Evolutionary conservation across 495 filamentous ascomycete species (phyloP), one percentile per base, ranked within the genome.

Genomic region (Penicillium bialowiezense): DNA sequence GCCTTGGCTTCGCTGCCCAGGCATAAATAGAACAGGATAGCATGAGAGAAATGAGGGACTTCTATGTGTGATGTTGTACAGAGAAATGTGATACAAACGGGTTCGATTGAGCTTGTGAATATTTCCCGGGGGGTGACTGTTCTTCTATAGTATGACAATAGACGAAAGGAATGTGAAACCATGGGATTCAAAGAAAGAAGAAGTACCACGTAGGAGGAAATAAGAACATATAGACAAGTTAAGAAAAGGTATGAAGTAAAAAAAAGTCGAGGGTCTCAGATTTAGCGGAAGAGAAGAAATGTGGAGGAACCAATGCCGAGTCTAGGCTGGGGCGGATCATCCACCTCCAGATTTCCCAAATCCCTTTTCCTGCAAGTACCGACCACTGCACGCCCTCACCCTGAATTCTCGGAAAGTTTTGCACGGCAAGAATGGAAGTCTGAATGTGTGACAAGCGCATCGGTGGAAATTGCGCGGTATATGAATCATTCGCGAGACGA

Each of bases 1-100:
- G 72, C 42, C 62, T 89, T 37, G 87, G 85, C 7, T 84, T 88
- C 65, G 86, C 85, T 7, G 47, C 67, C 17, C 70, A 73, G 64
- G 60, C 67, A 40, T 70, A 63, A 48, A 32, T 40, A 5, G 12
- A 36, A 18, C n/a, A n/a, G n/a, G 14, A 45, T 17, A 5, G 29
- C 9, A 4, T 24, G 7, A 36, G 33, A 5, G 32, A 15, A 24
- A 33, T 40, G 9, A 20, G 18, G 1, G 15, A 20, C 15, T 29
- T 7, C 6, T 13, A 48, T 23, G 13, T 29, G 24, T 20, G 44
- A 39, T 18, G 34, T 40, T 48, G 36, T 48, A 48, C 45, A 38
- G 44, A 31, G 35, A 38, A 24, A 37, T 21, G 45, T 32, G 45
- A 48, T 36, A 46, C 24, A 31, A 23, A 26, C 36, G 41, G 31